Evolutionary conservation across 208 protist genomes (phyloP).

Genomic region (Herpetomonas samuelpessoai): DNA sequence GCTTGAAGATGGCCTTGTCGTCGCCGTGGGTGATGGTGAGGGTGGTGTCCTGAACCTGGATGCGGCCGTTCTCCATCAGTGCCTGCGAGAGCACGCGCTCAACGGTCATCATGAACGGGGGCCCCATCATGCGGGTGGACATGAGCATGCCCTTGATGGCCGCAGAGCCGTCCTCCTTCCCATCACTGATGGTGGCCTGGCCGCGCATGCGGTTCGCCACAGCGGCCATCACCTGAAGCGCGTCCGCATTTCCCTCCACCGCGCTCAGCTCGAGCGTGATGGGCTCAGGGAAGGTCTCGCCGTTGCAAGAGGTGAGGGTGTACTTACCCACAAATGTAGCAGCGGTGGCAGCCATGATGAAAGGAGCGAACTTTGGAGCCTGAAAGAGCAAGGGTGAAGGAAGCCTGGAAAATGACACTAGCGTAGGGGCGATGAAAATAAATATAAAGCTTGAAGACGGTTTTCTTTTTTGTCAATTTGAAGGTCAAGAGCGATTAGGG

Average conservation of each 20-base stretch:
- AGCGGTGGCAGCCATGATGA: constrained; percentile 1
- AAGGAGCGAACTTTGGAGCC: too few species aligned
- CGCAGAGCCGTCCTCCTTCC: neutral
- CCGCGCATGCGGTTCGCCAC: constrained; percentile 30
- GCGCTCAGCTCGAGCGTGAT: constrained; percentile 7
- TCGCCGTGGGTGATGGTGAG: constrained; percentile 21
- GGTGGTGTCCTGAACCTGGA: constrained; percentile 9
- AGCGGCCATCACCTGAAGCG: neutral
- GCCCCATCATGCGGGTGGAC: constrained; percentile 29
- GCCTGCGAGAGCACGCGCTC: constrained; percentile 27
- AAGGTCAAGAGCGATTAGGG: too few species aligned
- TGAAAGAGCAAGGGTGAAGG: too few species aligned
- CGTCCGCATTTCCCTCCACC: neutral
- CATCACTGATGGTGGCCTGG: constrained; percentile 11
- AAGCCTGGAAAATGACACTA: too few species aligned
- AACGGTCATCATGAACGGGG: constrained; percentile 20
- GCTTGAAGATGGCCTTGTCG: constrained; percentile 20
- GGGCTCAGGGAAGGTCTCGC: constrained; percentile 10
- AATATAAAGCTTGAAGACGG: too few species aligned
- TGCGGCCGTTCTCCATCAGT: constrained; percentile 16
- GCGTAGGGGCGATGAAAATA: too few species aligned
- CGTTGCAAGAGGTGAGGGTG: constrained; percentile 22
- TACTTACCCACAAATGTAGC: constrained; percentile 20
- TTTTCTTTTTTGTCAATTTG: too few species aligned
- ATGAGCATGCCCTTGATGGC: constrained; percentile 25